Percentiles rank a stretch among this genome's conserved stretches.
Conservation (phyloP, 176 grass and related monocot species). For the Musa acuminata region DNA sequence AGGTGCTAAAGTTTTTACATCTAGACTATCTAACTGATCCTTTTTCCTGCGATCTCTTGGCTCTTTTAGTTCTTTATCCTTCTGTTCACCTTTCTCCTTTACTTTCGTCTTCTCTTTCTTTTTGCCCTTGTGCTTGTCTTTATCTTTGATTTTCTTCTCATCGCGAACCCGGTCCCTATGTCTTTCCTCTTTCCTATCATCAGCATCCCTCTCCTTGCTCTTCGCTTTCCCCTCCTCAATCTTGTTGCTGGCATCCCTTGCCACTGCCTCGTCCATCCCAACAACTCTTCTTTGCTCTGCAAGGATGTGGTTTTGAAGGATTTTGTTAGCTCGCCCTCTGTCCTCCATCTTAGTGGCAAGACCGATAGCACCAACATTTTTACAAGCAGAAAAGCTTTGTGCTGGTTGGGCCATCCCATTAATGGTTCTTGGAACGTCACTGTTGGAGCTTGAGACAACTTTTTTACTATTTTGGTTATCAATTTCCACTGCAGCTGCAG, state of each 20-base stretch:
- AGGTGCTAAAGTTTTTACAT: constrained; percentile 27
- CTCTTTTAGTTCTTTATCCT: constrained; percentile 39
- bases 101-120: constrained; percentile 54
- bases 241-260: constrained; percentile 38
- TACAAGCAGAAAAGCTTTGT: constrained; percentile 37
- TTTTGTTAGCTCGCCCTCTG: constrained; percentile 27
- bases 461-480: constrained; percentile 41
- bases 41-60: constrained; percentile 38
- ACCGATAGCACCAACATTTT: constrained; percentile 18
- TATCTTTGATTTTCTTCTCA: constrained; percentile 58
- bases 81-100: constrained; percentile 49
- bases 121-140: constrained; percentile 48
- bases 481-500: constrained; percentile 12
- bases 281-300: constrained; percentile 31
- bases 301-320: constrained; percentile 22
- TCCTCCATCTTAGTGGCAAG: constrained; percentile 38
- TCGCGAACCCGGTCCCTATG: constrained; percentile 40
- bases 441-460: too few relatives aligned
- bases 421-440: too few relatives aligned
- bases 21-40: constrained; percentile 35
- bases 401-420: constrained; percentile 27
- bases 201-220: constrained; percentile 30
- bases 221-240: constrained; percentile 48
- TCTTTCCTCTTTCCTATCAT: constrained; percentile 35
- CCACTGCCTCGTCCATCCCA: constrained; percentile 28